Evolutionary conservation across 2,329 filamentous ascomycete genomes (phyloP).

Genomic region (Ceratocystis eucalypticola): DNA sequence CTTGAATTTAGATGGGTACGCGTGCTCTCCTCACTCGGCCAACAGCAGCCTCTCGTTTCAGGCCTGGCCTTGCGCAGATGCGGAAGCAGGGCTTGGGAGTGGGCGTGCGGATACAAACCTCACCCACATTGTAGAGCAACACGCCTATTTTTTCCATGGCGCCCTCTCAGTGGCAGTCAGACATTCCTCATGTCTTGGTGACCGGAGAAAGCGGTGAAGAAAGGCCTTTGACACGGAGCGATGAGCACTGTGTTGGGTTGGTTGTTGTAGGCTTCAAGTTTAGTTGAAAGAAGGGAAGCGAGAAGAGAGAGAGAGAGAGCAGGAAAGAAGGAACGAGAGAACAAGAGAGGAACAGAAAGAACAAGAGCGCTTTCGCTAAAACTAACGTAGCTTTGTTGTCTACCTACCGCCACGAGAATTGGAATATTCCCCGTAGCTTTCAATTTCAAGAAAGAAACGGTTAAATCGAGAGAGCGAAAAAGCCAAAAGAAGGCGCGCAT

Average conservation of each 20-base stretch:
- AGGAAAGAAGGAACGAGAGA: no score
- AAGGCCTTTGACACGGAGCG: not conserved
- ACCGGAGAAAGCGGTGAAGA: not conserved
- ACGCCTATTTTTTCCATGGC: not conserved
- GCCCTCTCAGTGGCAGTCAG: not conserved
- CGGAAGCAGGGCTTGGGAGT: not conserved
- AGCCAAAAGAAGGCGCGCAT: not conserved
- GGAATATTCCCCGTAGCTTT: not conserved
- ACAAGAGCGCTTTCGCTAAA: not conserved
- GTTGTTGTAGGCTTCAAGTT: not conserved
- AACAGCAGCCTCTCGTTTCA: not conserved
- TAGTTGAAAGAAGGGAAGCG: no score
- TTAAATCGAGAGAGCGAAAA: not conserved
- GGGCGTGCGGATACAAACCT: not conserved
- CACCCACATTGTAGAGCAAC: not conserved
- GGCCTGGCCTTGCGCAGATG: not conserved
- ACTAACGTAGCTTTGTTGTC: not conserved
- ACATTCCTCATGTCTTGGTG: not conserved
- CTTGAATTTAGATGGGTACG: not conserved
- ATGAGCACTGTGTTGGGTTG: not conserved
- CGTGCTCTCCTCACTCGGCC: not conserved
- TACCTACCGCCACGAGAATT: not conserved
- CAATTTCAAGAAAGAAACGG: not conserved
- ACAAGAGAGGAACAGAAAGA: not conserved
- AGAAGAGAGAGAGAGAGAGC: no score